Evolutionary conservation across 2,329 filamentous ascomycete species (phyloP).

Genomic region (Xylariales sp.): DNA sequence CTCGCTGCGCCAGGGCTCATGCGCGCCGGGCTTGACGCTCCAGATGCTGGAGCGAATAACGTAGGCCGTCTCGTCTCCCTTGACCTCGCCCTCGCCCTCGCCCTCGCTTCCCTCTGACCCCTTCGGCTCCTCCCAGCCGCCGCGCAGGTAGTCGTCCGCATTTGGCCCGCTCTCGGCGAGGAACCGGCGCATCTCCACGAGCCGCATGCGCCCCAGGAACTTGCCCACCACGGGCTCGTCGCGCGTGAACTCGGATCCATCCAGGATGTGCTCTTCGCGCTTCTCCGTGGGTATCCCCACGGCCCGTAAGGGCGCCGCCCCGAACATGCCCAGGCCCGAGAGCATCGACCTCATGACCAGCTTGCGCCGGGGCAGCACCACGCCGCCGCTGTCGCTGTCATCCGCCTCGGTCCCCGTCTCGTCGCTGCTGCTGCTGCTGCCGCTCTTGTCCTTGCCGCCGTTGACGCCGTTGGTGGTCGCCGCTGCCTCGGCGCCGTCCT

Average conservation of each 20-base stretch:
- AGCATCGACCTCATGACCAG: not conserved
- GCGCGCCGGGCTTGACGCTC: not conserved
- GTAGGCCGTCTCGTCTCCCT: too few relatives aligned
- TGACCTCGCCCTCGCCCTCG: too few relatives aligned
- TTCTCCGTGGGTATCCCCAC: not conserved
- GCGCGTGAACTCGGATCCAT: not conserved
- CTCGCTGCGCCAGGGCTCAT: conserved; percentile 1
- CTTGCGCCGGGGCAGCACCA: not conserved
- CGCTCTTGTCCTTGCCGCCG: too few relatives aligned
- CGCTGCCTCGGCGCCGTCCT: too few relatives aligned
- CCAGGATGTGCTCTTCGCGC: not conserved
- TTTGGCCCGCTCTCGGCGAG: not conserved
- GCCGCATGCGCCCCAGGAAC: not conserved
- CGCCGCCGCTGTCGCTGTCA: not conserved
- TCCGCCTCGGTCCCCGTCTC: not conserved
- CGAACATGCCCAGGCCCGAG: not conserved
- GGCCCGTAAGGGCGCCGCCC: not conserved
- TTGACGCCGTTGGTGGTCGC: too few relatives aligned
- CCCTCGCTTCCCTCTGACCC: too few relatives aligned
- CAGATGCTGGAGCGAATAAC: not conserved
- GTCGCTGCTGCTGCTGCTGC: not conserved
- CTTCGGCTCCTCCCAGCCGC: too few relatives aligned
- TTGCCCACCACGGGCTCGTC: conserved; percentile 1
- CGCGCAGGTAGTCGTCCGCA: not conserved
- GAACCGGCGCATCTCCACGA: not conserved